Evolutionary conservation across 2,329 filamentous ascomycete species (phyloP).

Genomic region (Hypoxylon sp.): DNA sequence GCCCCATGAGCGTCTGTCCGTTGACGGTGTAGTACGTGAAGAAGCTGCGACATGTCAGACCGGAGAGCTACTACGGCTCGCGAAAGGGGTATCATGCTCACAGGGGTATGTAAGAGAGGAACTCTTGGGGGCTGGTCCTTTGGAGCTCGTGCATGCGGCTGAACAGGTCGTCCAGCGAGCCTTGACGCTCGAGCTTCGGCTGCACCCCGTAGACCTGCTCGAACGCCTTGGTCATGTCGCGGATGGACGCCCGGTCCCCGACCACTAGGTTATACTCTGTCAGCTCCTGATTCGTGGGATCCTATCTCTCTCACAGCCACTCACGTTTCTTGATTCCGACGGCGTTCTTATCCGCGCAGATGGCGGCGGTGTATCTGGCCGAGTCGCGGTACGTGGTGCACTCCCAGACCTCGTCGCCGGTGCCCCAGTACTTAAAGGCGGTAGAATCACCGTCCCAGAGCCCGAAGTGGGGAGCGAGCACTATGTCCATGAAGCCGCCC

Average conservation of each 20-base stretch:
- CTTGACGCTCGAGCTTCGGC: conserved; percentile 21
- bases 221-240: conserved; percentile 18
- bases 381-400: conserved; percentile 49
- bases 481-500: conserved; percentile 49
- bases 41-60: conserved; percentile 15
- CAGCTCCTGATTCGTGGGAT: background rate
- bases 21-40: conserved; percentile 25
- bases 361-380: conserved; percentile 48
- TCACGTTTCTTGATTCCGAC: conserved; percentile 16
- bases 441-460: conserved; percentile 35
- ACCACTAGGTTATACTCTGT: conserved; percentile 10
- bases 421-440: conserved; percentile 47
- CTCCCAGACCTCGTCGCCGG: conserved; percentile 49
- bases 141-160: conserved; percentile 18
- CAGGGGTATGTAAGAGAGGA: conserved; percentile 24
- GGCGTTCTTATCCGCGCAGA: conserved; percentile 30
- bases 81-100: background rate
- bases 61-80: background rate
- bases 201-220: conserved; percentile 24
- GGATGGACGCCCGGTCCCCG: conserved; percentile 9
- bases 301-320: background rate
- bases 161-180: conserved; percentile 24
- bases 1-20: conserved; percentile 15
- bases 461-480: conserved; percentile 41
- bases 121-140: conserved; percentile 6